phyloP scores from a whole-genome alignment of 169 alveolate genomes.

The Plasmodium berghei region DNA sequence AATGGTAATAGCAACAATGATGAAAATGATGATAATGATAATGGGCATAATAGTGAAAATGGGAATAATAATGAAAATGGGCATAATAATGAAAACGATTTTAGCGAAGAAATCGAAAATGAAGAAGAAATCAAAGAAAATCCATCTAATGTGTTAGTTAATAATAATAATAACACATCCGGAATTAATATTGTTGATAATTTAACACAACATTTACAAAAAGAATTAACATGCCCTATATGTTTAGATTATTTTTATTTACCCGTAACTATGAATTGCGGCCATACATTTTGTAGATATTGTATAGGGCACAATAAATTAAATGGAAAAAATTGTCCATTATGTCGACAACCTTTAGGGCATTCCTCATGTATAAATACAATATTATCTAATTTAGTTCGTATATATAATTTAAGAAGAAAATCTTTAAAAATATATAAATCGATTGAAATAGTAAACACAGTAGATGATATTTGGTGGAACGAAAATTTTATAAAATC shows the following conservation, averaged over 20 bases:
- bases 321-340: conserved; percentile 88
- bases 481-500: conserved; percentile 85
- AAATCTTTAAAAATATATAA: conserved; percentile 61
- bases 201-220: conserved; percentile 37
- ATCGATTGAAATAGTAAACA: conserved; percentile 29
- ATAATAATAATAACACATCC: not conserved
- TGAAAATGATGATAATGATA: not conserved
- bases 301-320: conserved; percentile 88
- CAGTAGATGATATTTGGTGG: conserved; percentile 87
- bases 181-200: not conserved
- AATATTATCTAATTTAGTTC: conserved; percentile 86
- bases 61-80: not conserved
- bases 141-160: not conserved
- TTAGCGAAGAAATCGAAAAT: not conserved
- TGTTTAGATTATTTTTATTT: conserved; percentile 89
- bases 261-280: conserved; percentile 92
- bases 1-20: not conserved
- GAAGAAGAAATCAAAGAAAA: not conserved
- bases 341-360: conserved; percentile 91
- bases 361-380: conserved; percentile 85
- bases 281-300: conserved; percentile 93
- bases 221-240: conserved; percentile 91
- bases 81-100: not conserved
- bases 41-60: not conserved
- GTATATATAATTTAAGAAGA: conserved; percentile 80